Base-by-base conservation (phyloP, 352 stramenopile genomes). In the Phytophthora capsici region DNA sequence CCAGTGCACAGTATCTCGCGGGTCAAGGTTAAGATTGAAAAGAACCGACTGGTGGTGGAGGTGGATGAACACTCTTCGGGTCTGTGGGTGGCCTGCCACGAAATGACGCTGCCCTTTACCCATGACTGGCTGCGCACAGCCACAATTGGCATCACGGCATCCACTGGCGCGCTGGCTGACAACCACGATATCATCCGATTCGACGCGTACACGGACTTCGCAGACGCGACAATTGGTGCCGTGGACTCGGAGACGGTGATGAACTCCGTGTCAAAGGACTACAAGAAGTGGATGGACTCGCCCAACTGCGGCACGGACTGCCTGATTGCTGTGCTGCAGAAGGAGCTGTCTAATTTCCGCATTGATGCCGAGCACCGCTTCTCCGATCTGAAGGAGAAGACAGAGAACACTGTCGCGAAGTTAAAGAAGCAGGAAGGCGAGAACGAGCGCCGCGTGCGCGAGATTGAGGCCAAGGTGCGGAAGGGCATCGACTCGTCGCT, bases 171-270 rank as follows among this genome's bases (percentile, higher is more conserved):
- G 23, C 60, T 96, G 16, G 88, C 88, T 10, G 88, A 96, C 63
- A 96, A 96, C 63, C 88, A 96, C 64, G 88, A 96, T 62, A 77
- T 94, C 44, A 86, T 94, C 36, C 80, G 80, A 47, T 89, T 94
- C 43, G 82, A 91, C 22, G 73, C 79, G 20, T 95, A 89, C 53
- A 69, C 75, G 25, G 82, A 93, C 2, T 82, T 82, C 40, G 54
- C 57, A 26, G 85, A 94, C 58, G 44, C 52, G 19, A 73, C 62
- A 6, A 74, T 77, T 13, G 69, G 71, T 17, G 55, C 57, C 2
- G 73, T 82, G 30, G 86, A 95, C 63, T 83, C 83, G 43, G 83
- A 93, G 40, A 75, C 75, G 55, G 75, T 91, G 46, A 82, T 89
- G 80, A 86, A 95, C 63, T 87, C 69, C 19, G 78, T 93, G n/a